Evolutionary conservation across 768 basidiomycete genomes (phyloP), one percentile per base, ranked within the genome.

Genomic region (Panaeolus cyanescens): DNA sequence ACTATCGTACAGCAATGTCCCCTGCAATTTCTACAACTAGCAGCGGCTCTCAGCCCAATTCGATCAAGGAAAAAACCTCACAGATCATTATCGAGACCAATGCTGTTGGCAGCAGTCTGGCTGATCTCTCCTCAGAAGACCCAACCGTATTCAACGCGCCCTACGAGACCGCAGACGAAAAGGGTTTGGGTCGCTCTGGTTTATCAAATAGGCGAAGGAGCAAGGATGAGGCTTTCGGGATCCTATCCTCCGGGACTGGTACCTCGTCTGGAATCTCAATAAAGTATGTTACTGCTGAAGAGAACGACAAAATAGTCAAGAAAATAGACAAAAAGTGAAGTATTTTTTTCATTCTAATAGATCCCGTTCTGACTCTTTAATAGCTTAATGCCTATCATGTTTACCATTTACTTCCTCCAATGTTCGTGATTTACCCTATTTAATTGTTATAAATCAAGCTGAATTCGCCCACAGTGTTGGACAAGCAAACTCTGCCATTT

Each of bases 401-500:
- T 72, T 55, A 39, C 62, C 4, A 72, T 73, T 20, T 75, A 72
- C 67, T 72, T 75, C 56, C 58, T 75, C 7, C 71, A 73, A 61
- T 66, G 74, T 71, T 54, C 20, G 67, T 62, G 28, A 15, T 2
- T 30, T 36, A 5, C n/a, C 45, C 3, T 53, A n/a, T 37, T 61
- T 9, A 54, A 56, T 10, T 50, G 13, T 7, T 5, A 25, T 6
- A 6, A 13, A 32, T 34, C 40, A 37, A 20, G 10, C 32, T 58
- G 15, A 59, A 1, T 4, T 19, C 30, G 30, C 20, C 20, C 39
- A 25, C 55, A 74, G 73, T 65, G 34, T 70, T 75, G 72, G 75
- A 77, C 63, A 77, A 77, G 55, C 72, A 74, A 58, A 70, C 72
- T 7, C 69, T 77, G 1, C 59, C 74, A 2, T 66, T 75, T 53